phyloP scores from a whole-genome alignment of 495 filamentous ascomycete genomes.

The Pyrenopolyporus hunteri region DNA sequence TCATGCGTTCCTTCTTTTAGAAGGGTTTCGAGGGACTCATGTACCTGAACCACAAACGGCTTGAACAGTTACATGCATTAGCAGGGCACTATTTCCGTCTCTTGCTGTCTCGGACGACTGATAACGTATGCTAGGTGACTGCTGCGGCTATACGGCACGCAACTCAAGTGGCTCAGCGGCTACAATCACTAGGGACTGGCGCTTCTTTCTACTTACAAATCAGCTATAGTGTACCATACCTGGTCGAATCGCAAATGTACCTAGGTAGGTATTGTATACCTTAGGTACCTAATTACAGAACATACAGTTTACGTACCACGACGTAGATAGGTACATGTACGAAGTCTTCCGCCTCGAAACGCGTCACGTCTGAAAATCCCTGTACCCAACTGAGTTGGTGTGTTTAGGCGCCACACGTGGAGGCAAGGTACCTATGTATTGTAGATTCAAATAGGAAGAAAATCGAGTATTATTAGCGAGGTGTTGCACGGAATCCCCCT shows the following conservation, averaged over 20 bases:
- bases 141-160: conserved; percentile 35
- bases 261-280: neutral
- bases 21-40: conserved; percentile 27
- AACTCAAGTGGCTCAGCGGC: conserved; percentile 31
- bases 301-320: no score
- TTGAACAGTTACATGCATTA: conserved; percentile 1
- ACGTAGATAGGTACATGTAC: no score
- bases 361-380: conserved; percentile 32
- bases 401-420: no score
- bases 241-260: no score
- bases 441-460: neutral
- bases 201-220: no score
- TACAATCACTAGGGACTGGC: neutral
- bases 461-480: neutral
- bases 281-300: no score
- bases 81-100: conserved; percentile 31
- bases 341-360: no score
- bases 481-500: conserved; percentile 12
- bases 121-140: neutral
- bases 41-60: conserved; percentile 15
- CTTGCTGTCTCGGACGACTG: conserved; percentile 26
- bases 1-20: conserved; percentile 22
- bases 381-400: conserved; percentile 16
- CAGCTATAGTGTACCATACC: no score
- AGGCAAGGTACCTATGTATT: neutral